Evolutionary conservation across 441 rosid species (phyloP), one percentile per base, ranked within the genome.

Genomic region (Corymbia calophylla): DNA sequence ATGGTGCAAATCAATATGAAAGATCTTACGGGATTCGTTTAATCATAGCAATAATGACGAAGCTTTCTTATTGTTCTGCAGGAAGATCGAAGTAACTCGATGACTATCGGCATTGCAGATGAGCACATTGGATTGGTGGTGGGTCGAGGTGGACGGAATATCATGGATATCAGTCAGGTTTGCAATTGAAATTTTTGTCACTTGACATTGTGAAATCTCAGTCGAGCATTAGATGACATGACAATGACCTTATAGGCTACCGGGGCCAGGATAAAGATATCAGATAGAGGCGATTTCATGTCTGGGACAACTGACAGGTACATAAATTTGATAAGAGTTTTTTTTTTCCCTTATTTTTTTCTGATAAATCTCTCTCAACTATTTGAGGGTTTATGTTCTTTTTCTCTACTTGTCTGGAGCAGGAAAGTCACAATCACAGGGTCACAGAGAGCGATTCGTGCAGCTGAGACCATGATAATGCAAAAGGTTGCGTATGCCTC

Each of bases 121-220:
- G 99, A 94, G 90, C 98, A 96, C 93, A 95, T 97, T 48, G 99
- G 99, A 47, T 90, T 97, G 92, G 97, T 98, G 91, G 97, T 97
- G 91, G 99, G 99, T 85, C 99, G 99, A 39, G 98, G 99, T 90
- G 99, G 99, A 92, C 94, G 99, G 94, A 98, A 96, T 91, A 95
- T 97, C 89, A 94, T 94, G 97, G 99, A 97, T 87, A 98, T 98
- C 90, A 97, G 95, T 91, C 99, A 97, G 99, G 99, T 98, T 85
- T 29, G 70, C 87, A 88, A 27, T 87, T 87, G 60, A 86, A 27
- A 56, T 68, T 64, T 86, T 29, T 47, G 77, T 54, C n/a, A 48
- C 88, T 88, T 80, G 77, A 73, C 84, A 77, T 89, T 87, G 89
- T 85, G 18, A 80, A 44, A 27, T 85, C 18, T 54, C 35, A 35